A percentile compares a stretch with the other conserved stretches of the same genome.
Evolutionary conservation across 2,329 filamentous ascomycete species (phyloP).

Genomic region (Sarocladium kiliense): DNA sequence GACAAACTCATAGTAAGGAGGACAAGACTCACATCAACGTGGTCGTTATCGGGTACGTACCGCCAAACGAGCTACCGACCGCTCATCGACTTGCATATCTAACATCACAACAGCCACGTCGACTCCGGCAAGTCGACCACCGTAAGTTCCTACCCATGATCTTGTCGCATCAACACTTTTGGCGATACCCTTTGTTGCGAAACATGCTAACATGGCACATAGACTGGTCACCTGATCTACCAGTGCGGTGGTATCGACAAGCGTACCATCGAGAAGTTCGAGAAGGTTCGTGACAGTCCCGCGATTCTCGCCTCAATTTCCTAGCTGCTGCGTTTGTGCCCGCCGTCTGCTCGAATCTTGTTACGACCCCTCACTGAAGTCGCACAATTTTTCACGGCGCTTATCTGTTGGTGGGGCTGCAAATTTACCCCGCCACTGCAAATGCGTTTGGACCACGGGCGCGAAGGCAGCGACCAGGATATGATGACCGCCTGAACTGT

Average conservation of each 20-base stretch:
- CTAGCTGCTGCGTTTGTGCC: constrained; percentile 11
- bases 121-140: constrained; percentile 99
- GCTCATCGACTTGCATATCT: constrained; percentile 15
- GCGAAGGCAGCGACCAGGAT: not conserved
- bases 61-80: constrained; percentile 23
- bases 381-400: constrained; percentile 17
- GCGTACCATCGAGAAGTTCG: constrained; percentile 99
- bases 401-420: constrained; percentile 18
- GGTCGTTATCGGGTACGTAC: constrained; percentile 68
- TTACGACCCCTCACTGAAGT: constrained; percentile 13
- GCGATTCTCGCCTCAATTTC: not conserved
- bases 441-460: constrained; percentile 2
- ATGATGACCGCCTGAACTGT: not conserved
- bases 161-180: constrained; percentile 9
- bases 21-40: constrained; percentile 96
- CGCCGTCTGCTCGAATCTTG: not conserved
- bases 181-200: too few species aligned
- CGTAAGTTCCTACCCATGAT: constrained; percentile 50
- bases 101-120: constrained; percentile 65
- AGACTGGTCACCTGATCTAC: constrained; percentile 94
- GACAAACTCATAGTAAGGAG: constrained; percentile 65
- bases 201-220: constrained; percentile 12
- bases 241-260: constrained; percentile 99
- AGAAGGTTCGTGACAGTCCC: constrained; percentile 70
- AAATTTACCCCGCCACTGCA: constrained; percentile 13